Evolutionary conservation across 495 filamentous ascomycete genomes (phyloP), one percentile per base, ranked within the genome.

Genomic region (Thermothielavioides terrestris): DNA sequence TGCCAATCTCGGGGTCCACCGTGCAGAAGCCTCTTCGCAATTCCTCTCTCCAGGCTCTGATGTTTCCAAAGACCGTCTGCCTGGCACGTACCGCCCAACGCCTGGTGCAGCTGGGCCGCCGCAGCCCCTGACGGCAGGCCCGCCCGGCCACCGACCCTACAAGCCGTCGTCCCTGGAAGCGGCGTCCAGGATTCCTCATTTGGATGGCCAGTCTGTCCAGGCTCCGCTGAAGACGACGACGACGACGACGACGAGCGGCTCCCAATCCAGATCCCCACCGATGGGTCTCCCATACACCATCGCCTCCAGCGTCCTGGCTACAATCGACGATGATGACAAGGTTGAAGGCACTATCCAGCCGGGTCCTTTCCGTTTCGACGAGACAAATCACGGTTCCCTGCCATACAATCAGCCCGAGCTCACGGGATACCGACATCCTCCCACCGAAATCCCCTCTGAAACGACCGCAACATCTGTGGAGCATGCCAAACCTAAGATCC

Each of bases 61-160:
- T 5, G 10, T 34, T 12, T 17, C 18, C 30, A 57, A 40, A 6
- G 58, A 54, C 22, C 32, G 45, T 25, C 8, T 37, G 23, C 42
- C 18, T 22, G 32, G 47, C 26, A 22, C 42, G 22, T 42, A 54
- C 31, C 25, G 15, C 43, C 15, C 43, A 30, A 49, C 52, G 21
- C 36, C 70, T 1, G 49, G 59, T 43, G 49, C 53, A 25, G 42
- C 60, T 14, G 71, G 71, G 11, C 65, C 67, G 21, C 71, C 71
- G 10, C 64, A 60, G 20, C 71, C 73, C 5, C 52, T 76, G 34
- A 73, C 64, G 6, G 73, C 73, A 9, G 73, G 73, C 6, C 73
- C 73, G 7, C 73, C 73, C 1, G 73, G 73, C 17, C 63, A 67
- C 23, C 70, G 73, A 30, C 65, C 68, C 15, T 63, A 63, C 42